Evolutionary conservation across 352 stramenopile genomes (phyloP), one percentile per base, ranked within the genome.

Genomic region (Globisporangium alternatum): DNA sequence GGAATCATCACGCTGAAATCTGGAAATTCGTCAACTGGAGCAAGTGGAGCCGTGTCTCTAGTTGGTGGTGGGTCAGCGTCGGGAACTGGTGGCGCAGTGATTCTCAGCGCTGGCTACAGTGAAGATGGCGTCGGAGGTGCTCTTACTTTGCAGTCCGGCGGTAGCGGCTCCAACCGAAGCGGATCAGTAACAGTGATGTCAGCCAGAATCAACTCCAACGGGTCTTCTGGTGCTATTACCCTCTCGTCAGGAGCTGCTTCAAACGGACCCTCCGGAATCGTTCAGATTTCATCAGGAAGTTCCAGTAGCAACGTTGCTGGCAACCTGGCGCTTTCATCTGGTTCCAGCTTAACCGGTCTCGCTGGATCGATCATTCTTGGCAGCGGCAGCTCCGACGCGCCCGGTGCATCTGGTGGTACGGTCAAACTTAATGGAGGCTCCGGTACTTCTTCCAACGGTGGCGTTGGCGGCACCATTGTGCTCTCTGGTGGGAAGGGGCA

Each of bases 21-120:
- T 45, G 78, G 81, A 35, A 60, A 69, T 28, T 69, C 71, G 12
- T 59, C 28, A 4, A 28, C 57, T 3, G 71, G 79, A 5, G 70
- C 75, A 0, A 85, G 75, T 49, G 85, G 85, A 45, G 54, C 47
- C 33, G 79, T 93, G 31, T 55, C 60, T 65, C 60, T 93, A 33
- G 30, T 33, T 45, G 88, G 80, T 31, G 86, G 86, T 13, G 60
- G 65, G 51, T 78, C 80, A 21, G 62, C 60, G 10, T 72, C 63
- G 33, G 84, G 86, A 15, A 56, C 56, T 55, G 76, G 70, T 22
- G 80, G 80, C 22, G 48, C 35, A 53, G 61, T 90, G 30, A 61
- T 51, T 9, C 35, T 88, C 21, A 64, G 64, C 15, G 79, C 68
- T 54, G 79, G 79, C 48, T 49, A 28, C 25, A 85, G 79, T 39